A percentile compares a stretch with the other conserved stretches of the same genome.
Evolutionary conservation across 768 basidiomycete species (phyloP).

Genomic region (Rhizopogon salebrosus): DNA sequence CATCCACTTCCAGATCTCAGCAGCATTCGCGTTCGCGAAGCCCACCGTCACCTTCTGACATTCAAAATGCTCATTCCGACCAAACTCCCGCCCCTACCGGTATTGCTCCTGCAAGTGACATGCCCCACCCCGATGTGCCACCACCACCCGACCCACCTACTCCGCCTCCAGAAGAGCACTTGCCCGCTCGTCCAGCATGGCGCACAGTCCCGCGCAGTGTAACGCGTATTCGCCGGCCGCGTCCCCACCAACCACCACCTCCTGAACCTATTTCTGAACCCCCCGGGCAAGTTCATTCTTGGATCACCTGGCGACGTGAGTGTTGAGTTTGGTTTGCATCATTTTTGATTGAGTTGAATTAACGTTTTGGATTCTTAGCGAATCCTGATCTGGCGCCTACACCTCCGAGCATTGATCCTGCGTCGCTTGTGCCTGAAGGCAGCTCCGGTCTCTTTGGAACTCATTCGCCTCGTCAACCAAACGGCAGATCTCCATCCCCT

Average conservation of each 20-base stretch:
- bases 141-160: conserved; percentile 39
- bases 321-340: conserved; percentile 12
- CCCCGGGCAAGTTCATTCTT: conserved; percentile 41
- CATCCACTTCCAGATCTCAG: too few relatives aligned
- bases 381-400: conserved; percentile 53
- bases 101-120: too few relatives aligned
- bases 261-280: conserved; percentile 35
- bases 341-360: background rate
- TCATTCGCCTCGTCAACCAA: conserved; percentile 58
- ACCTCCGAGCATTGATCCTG: conserved; percentile 53
- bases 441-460: conserved; percentile 78
- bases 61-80: too few relatives aligned
- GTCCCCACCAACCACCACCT: conserved; percentile 27
- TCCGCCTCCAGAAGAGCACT: conserved; percentile 38
- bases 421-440: conserved; percentile 53
- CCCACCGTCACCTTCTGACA: too few relatives aligned
- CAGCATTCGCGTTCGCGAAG: too few relatives aligned
- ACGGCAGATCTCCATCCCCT: too few relatives aligned
- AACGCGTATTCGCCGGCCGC: conserved; percentile 40
- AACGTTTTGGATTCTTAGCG: conserved; percentile 36
- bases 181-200: conserved; percentile 55
- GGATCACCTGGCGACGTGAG: conserved; percentile 68
- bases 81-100: too few relatives aligned
- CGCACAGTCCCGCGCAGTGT: conserved; percentile 39
- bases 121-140: conserved; percentile 38